Conservation (phyloP, 768 basidiomycete species). For the Suillus occidentalis region DNA sequence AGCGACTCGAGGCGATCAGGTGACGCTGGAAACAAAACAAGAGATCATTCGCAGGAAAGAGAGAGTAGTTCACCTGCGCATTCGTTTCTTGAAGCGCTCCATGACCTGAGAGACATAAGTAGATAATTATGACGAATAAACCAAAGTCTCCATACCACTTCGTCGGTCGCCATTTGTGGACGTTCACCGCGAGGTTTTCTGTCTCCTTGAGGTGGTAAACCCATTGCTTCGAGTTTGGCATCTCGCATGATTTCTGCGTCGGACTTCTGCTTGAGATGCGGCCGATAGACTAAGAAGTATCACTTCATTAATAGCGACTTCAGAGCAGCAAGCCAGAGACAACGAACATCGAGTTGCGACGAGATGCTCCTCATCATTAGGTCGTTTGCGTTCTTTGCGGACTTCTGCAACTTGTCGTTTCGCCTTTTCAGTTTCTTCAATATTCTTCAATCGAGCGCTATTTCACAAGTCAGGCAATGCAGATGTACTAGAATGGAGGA, state of each 20-base stretch:
- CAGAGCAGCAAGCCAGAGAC: constrained; percentile 9
- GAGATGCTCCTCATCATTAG: constrained; percentile 77
- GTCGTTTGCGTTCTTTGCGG: constrained; percentile 56
- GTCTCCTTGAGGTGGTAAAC: constrained; percentile 51
- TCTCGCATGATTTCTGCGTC: constrained; percentile 87
- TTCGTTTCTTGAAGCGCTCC: constrained; percentile 97
- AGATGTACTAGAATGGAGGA: neutral
- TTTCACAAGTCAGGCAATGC: neutral
- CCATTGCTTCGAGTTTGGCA: constrained; percentile 86
- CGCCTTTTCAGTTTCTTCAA: constrained; percentile 96
- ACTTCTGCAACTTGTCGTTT: constrained; percentile 83
- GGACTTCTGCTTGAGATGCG: constrained; percentile 78
- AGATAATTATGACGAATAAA: constrained; percentile 5
- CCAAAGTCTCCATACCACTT: constrained; percentile 60
- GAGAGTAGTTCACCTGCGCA: constrained; percentile 61
- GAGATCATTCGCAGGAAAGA: constrained; percentile 5
- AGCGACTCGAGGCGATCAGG: neutral
- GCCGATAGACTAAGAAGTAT: constrained; percentile 68
- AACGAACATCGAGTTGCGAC: constrained; percentile 83
- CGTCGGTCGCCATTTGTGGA: constrained; percentile 87
- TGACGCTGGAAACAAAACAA: neutral
- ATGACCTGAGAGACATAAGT: constrained; percentile 58
- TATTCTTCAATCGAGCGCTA: constrained; percentile 89
- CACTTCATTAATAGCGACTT: neutral
- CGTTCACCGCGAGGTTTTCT: constrained; percentile 48